A percentile compares a stretch with the other conserved stretches of the same genome.
Evolutionary conservation across 2,329 filamentous ascomycete species (phyloP).

Genomic region (Talaromyces sp.): DNA sequence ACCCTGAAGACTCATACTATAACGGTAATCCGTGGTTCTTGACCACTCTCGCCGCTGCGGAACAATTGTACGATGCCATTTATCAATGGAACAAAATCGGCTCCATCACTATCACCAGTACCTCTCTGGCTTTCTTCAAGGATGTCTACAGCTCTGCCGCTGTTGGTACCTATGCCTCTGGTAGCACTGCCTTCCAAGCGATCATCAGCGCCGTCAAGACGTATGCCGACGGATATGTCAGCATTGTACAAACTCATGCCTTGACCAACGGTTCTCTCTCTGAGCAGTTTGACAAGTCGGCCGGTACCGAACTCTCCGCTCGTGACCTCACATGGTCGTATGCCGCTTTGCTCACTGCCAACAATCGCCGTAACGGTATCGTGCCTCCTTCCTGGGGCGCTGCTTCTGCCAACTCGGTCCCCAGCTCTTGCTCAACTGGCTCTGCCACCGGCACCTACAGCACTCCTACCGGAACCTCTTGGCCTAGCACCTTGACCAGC

Average conservation of each 20-base stretch:
- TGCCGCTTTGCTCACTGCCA: slow-evolving; percentile 39
- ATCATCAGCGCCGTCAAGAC: slow-evolving; percentile 59
- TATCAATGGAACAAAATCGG: slow-evolving; percentile 65
- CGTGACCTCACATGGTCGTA: slow-evolving; percentile 47
- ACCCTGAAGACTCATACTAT: slow-evolving; percentile 70
- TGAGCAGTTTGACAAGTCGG: slow-evolving; percentile 39
- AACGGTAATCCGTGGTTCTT: slow-evolving; percentile 76
- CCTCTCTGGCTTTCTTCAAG: slow-evolving; percentile 68
- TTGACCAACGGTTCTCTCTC: slow-evolving; percentile 27
- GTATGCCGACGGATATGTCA: slow-evolving; percentile 59
- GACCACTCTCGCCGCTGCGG: slow-evolving; percentile 70
- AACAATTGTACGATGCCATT: slow-evolving; percentile 73
- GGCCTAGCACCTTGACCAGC: slow-evolving; percentile 17
- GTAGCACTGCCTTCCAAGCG: slow-evolving; percentile 50
- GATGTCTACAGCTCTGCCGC: slow-evolving; percentile 58
- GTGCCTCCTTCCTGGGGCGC: slow-evolving; percentile 17
- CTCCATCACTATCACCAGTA: slow-evolving; percentile 61
- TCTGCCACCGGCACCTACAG: slow-evolving; percentile 26
- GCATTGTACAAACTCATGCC: slow-evolving; percentile 33
- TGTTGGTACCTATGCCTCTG: slow-evolving; percentile 62
- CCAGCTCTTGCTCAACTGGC: slow-evolving; percentile 22
- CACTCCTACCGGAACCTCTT: slow-evolving; percentile 25
- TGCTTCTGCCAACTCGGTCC: slow-evolving; percentile 16
- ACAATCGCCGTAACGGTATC: slow-evolving; percentile 25
- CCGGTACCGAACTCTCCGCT: slow-evolving; percentile 38